Evolutionary conservation across 257 asterid genomes (phyloP), one percentile per base, ranked within the genome.

Genomic region (Fraxinus pennsylvanica): DNA sequence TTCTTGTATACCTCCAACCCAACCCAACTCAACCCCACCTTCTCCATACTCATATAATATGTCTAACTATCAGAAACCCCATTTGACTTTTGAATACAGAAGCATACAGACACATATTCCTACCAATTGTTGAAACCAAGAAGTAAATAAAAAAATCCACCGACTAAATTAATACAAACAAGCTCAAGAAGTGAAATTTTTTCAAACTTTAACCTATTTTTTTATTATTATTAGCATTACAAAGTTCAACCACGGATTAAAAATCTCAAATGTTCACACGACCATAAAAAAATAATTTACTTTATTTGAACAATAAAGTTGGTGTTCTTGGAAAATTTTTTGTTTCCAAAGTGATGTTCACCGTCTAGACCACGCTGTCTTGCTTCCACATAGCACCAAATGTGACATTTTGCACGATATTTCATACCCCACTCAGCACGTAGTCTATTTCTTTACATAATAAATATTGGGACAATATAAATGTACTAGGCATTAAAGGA

Each of bases 281-380:
- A 54, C 65, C 65, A 19, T 6, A 21, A 59, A 21, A 59, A 59
- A 59, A 59, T 9, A n/a, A 61, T 22, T 25, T 63, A 19, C 36
- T 63, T 63, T 63, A 63, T 63, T 25, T 17, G 69, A 63, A 63
- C 15, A 25, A 8, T 63, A 63, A 63, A 63, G 69, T 63, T 6
- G 69, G 8, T 10, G 19, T 22, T 25, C 35, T 63, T 21, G 68
- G 68, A 82, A 36, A 72, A 13, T 80, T 84, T 69, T 68, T 71
- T 68, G 72, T 71, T 52, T 75, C 80, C 88, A 81, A 87, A 76
- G 84, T 73, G 30, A 72, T 82, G 89, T 89, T 85, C 91, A 81
- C 86, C 96, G 94, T 92, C 78, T 85, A 86, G 96, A 92, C 92
- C 95, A 90, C 97, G 96, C 70, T 89, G 76, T 86, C 91, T 85